Base-by-base conservation (phyloP, 441 rosid genomes). In the Rhodomyrtus psidioides region DNA sequence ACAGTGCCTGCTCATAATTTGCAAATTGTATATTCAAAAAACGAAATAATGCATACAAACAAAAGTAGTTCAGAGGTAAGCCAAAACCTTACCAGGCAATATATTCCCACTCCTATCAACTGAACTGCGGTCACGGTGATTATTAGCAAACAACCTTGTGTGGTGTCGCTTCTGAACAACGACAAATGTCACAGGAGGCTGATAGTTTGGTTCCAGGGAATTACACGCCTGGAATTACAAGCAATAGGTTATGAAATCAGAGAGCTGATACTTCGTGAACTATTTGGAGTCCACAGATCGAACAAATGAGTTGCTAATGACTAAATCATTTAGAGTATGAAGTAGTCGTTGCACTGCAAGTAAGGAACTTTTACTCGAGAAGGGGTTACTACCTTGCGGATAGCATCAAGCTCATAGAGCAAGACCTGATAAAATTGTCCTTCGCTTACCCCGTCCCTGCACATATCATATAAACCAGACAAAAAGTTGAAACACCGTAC, bases 391-490 rank as follows among this genome's bases (percentile, higher is more conserved):
- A 89, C 91, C 91, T 90, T 88, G 28, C 90, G 88, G 34, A 90
- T 88, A 34, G 91, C 91, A 46, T 88, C 90, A n/a, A 90, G 88
- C 88, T 88, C 91, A 34, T 86, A 88, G n/a, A 88, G 85, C 49
- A 90, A 86, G 55, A 90, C 84, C 86, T 90, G 91, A 62, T 88
- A 88, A 89, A 90, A 90, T 70, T 88, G 90, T 14, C 91, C 91
- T 81, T 90, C 91, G 39, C 89, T 90, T n/a, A 90, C 91, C 7
- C 91, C 91, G 83, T 88, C 91, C 84, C 91, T 89, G 34, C 34
- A 57, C 55, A 82, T 58, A 83, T 84, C 55, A 82, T 58, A 83
- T 84, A 23, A 55, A 39, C 16, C 28, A 6, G 44, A 30, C 39
- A 55, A 83, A 55, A 83, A n/a, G 59, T 53, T 53, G 28, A 53